A percentile compares a stretch with the other conserved stretches of the same genome.
These are phyloP conservation scores for Botrytis fabae DNA, from an alignment of 2,329 filamentous ascomycete species.

Conservation along the genomic window DNA sequence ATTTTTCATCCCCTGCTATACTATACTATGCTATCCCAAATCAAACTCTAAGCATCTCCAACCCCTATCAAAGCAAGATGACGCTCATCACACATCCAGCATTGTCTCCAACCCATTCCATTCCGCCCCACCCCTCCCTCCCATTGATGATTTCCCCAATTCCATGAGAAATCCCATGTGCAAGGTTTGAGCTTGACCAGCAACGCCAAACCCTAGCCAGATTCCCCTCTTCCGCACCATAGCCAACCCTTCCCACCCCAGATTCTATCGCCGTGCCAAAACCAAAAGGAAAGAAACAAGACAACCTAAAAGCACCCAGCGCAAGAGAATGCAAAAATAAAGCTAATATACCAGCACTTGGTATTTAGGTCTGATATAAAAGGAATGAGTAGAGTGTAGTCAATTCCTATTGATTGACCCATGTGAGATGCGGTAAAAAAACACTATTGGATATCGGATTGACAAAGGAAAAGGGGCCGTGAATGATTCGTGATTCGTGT, in stretches of 20 bases:
- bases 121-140: background rate
- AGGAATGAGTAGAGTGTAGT: background rate
- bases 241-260: background rate
- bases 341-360: slow-evolving; percentile 18
- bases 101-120: background rate
- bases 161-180: background rate
- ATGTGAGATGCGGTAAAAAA: background rate
- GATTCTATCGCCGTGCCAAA: background rate
- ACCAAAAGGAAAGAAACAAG: background rate
- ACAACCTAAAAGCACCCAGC: background rate
- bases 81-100: background rate
- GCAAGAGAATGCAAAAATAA: slow-evolving; percentile 5
- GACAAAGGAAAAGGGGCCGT: slow-evolving; percentile 16
- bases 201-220: background rate
- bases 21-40: background rate
- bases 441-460: background rate
- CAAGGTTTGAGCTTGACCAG: background rate
- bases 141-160: background rate
- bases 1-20: background rate
- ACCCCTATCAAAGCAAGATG: background rate
- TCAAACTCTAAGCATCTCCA: background rate
- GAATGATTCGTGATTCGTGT: slow-evolving; percentile 6
- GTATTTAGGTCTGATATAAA: background rate
- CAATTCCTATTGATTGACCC: slow-evolving; percentile 10
- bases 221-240: background rate